Conservation (phyloP, 371 early-diverging fungal genomes). For the Actinomucor elegans region DNA sequence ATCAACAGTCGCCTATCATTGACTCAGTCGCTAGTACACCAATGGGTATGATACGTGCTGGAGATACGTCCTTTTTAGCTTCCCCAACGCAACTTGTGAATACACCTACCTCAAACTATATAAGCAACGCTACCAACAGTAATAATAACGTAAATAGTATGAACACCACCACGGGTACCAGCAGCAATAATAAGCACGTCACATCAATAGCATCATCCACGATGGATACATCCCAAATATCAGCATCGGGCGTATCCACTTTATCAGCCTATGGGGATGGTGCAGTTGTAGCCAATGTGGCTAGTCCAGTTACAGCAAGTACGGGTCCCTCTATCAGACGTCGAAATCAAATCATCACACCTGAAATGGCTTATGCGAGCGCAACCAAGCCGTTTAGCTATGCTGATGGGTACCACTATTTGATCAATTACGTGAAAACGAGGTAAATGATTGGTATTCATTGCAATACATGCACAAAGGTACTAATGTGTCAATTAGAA, state of each 20-base stretch:
- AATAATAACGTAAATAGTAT: conserved; percentile 2
- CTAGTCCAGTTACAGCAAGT: conserved; percentile 33
- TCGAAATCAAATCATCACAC: conserved; percentile 39
- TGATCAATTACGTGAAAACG: conserved; percentile 72
- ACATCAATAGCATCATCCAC: conserved; percentile 32
- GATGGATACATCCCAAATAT: conserved; percentile 31
- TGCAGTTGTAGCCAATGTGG: conserved; percentile 45
- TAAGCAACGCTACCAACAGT: not conserved
- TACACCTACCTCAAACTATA: not conserved
- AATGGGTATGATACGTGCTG: not conserved
- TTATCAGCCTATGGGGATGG: conserved; percentile 44
- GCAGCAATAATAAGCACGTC: conserved; percentile 9
- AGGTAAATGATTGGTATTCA: conserved; percentile 40
- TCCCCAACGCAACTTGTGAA: not conserved
- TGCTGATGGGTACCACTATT: conserved; percentile 84
- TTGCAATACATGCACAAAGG: not conserved
- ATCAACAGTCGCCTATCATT: conserved; percentile 6
- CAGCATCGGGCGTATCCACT: conserved; percentile 38
- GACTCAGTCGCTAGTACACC: not conserved
- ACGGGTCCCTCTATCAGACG: conserved; percentile 25
- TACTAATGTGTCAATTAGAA: too few relatives aligned
- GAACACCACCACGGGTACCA: not conserved
- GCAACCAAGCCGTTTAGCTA: conserved; percentile 81
- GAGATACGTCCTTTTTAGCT: conserved; percentile 6
- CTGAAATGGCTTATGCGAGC: conserved; percentile 45